Percentiles rank a stretch among this genome's conserved stretches.
phyloP scores from a whole-genome alignment of 495 filamentous ascomycete genomes.

The Lophiotrema nucula region DNA sequence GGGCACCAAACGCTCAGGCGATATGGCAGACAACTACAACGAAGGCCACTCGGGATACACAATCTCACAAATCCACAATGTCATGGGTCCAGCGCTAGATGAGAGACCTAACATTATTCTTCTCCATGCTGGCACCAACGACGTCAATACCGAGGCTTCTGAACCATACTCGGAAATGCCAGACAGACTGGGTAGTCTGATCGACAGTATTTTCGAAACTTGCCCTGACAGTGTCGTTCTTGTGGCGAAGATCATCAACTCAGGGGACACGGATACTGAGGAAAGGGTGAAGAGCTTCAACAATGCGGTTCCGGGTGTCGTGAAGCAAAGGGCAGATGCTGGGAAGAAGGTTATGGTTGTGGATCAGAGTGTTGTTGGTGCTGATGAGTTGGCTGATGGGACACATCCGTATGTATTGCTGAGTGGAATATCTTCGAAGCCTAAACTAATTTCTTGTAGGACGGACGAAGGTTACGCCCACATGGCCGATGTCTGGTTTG shows the following conservation, averaged over 20 bases:
- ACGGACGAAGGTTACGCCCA: conserved; percentile 15
- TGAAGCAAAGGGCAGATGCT: neutral
- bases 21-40: conserved; percentile 23
- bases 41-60: conserved; percentile 19
- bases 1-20: conserved; percentile 19
- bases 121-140: conserved; percentile 25
- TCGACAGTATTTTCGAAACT: conserved; percentile 2
- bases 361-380: conserved; percentile 7
- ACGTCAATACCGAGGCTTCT: neutral
- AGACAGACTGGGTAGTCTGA: conserved; percentile 1
- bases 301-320: conserved; percentile 10
- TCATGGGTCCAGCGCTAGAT: conserved; percentile 1
- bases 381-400: conserved; percentile 16
- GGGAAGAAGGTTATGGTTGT: conserved; percentile 19
- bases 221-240: conserved; percentile 13
- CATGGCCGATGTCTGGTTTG: conserved; percentile 26
- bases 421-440: neutral
- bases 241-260: conserved; percentile 25
- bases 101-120: conserved; percentile 18
- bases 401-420: conserved; percentile 22
- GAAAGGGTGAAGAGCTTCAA: conserved; percentile 18
- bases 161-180: conserved; percentile 11
- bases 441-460: too few relatives aligned
- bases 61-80: conserved; percentile 8
- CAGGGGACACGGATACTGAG: neutral